Conservation (phyloP, 2,329 filamentous ascomycete genomes). For the Colletotrichum abscissum region DNA sequence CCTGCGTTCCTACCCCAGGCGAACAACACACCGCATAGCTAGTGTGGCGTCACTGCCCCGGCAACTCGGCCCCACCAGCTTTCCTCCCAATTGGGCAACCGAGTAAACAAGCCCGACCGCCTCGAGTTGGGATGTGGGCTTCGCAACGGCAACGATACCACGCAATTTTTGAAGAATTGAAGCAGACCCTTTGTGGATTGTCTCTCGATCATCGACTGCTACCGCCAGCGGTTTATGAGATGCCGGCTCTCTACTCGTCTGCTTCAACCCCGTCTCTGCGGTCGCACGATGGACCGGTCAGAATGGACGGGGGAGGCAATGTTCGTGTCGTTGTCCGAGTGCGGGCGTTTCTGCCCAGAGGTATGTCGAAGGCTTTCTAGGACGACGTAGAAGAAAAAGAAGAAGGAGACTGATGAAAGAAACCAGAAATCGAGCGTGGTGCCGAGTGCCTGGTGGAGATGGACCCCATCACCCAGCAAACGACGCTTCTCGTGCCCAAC, state of each 20-base stretch:
- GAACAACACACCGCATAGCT: conserved; percentile 15
- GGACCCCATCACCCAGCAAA: conserved; percentile 88
- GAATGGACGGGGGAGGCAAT: conserved; percentile 76
- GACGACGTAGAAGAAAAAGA: not conserved
- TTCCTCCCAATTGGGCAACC: conserved; percentile 35
- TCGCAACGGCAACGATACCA: conserved; percentile 50
- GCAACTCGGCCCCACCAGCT: conserved; percentile 36
- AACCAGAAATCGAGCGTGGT: conserved; percentile 80
- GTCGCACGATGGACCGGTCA: conserved; percentile 75
- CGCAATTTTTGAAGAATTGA: conserved; percentile 52
- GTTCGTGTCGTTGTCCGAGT: conserved; percentile 87
- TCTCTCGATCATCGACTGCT: conserved; percentile 58
- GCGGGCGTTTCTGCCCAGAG: conserved; percentile 81
- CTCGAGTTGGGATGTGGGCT: conserved; percentile 36
- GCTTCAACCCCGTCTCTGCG: conserved; percentile 84
- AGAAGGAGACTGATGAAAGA: not conserved
- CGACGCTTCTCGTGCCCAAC: conserved; percentile 79
- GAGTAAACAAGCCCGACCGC: conserved; percentile 37
- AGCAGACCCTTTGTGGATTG: conserved; percentile 53
- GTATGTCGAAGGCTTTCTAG: conserved; percentile 57
- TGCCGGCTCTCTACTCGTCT: conserved; percentile 65
- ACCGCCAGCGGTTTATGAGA: conserved; percentile 51
- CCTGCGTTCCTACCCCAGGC: not conserved
- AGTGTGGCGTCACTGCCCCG: conserved; percentile 35
- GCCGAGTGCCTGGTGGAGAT: conserved; percentile 91